Evolutionary conservation across 2,329 filamentous ascomycete species (phyloP), one percentile per base, ranked within the genome.

Genomic region (Catunica adiposa): DNA sequence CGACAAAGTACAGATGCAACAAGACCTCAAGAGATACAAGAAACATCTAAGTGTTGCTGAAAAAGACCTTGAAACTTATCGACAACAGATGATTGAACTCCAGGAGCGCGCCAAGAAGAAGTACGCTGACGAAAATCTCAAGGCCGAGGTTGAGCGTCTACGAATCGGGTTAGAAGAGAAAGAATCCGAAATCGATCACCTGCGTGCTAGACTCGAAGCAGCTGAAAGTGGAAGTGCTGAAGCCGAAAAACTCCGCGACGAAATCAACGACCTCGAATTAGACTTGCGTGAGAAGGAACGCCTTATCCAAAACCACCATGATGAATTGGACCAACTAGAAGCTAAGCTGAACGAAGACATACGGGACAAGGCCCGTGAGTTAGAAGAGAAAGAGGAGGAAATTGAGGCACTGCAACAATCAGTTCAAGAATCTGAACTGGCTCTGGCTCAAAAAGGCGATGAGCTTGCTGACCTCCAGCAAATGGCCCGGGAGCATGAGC

Each of bases 1-100:
- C 58, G 84, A 92, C 69, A 87, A 87, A 65, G 80, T 94, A 59
- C 90, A 87, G 0, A 85, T 97, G 79, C 83, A 92, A 65, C 80
- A 83, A 59, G 92, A 98, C 63, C 75, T 98, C 17, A 80, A 85
- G 62, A 82, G 82, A 61, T 92, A 90, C 70, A 86, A 86, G 66
- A 97, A 95, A 66, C 83, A 84, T 42, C 73, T 98, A 9, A 79
- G 79, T 20, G 78, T 81, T 22, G 89, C 90, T 2, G 89, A 97
- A 70, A 83, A 82, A 61, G 88, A 96, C 59, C 75, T 97, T 2
- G 89, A 95, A 64, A 76, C 77, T 58, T 95, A 94, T 66, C 80
- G 84, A 55, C 75, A 84, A 62, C 86, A 95, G 65, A 80, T 96
- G 61, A 71, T 83, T 56, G 86, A 94, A 60, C 79, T 94, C 59